Evolutionary conservation across 805 yeast genomes (phyloP).

Genomic region (Metschnikowia santaceciliae): DNA sequence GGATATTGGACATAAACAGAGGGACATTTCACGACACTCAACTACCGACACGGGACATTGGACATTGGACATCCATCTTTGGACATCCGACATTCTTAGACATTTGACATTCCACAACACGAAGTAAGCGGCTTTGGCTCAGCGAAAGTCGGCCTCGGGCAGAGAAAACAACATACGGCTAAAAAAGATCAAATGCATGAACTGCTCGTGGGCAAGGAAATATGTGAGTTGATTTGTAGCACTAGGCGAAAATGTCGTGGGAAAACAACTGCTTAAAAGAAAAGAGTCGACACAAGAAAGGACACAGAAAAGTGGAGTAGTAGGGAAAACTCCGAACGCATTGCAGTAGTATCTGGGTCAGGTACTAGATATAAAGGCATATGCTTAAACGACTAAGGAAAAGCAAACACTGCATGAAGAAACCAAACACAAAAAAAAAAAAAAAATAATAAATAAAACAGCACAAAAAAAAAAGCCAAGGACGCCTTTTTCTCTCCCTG

Average conservation of each 20-base stretch:
- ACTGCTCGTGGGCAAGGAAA: slow-evolving; percentile 2
- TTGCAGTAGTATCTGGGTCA: neutral
- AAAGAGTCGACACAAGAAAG: neutral
- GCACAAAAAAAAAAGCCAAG: neutral
- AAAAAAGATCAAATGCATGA: neutral
- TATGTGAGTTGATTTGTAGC: neutral
- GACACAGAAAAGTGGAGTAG: neutral
- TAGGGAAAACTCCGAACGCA: neutral
- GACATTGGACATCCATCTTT: neutral
- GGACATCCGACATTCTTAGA: neutral
- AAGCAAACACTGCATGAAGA: slow-evolving; percentile 5
- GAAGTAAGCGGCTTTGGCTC: neutral
- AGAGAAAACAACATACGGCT: neutral
- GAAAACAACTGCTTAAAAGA: neutral
- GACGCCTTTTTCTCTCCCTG: slow-evolving; percentile 3
- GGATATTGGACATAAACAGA: neutral
- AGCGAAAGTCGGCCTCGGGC: too few relatives aligned
- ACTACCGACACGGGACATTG: neutral
- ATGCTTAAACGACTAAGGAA: slow-evolving; percentile 4
- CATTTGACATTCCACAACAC: neutral
- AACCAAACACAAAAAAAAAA: neutral
- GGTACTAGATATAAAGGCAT: slow-evolving; percentile 4
- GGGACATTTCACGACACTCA: neutral
- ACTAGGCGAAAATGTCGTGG: neutral
- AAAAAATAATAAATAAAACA: neutral